phyloP scores from a whole-genome alignment of 129 eudicot species.

The Silybum marianum region DNA sequence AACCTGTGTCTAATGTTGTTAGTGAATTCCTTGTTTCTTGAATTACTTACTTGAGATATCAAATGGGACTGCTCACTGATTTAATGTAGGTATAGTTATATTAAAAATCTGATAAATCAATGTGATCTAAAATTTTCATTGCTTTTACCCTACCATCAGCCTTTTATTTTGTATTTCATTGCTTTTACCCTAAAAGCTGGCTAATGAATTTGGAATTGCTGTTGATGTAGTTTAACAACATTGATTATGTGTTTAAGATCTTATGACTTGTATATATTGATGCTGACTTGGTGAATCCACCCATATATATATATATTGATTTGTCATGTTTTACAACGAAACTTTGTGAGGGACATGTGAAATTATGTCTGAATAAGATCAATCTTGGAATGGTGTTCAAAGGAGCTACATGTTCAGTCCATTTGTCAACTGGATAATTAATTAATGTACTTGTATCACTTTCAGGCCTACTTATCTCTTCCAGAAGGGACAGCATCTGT shows the following conservation, averaged over 20 bases:
- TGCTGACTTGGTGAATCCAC: constrained; percentile 11
- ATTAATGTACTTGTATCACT: constrained; percentile 15
- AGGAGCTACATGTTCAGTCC: constrained; percentile 3
- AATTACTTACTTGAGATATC: not conserved
- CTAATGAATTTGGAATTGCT: not conserved
- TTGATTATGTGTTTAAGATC: constrained; percentile 20
- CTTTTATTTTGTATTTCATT: too few relatives aligned
- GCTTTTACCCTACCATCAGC: not conserved
- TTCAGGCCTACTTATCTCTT: constrained; percentile 96
- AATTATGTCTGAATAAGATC: not conserved
- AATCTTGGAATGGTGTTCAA: not conserved
- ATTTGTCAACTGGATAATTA: constrained; percentile 8
- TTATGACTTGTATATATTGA: constrained; percentile 14
- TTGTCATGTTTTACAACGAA: constrained; percentile 20
- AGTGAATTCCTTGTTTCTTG: constrained; percentile 2
- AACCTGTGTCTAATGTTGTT: constrained; percentile 18
- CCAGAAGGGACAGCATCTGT: constrained; percentile 98
- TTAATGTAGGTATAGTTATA: not conserved
- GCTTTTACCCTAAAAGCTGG: not conserved
- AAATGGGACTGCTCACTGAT: constrained; percentile 6
- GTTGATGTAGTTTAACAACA: constrained; percentile 8
- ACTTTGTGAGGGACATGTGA: constrained; percentile 5
- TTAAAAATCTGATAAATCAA: not conserved
- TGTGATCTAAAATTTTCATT: not conserved
- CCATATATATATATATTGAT: not conserved